Base-by-base conservation (phyloP, 257 asterid species). In the Ocimum tenuiflorum region DNA sequence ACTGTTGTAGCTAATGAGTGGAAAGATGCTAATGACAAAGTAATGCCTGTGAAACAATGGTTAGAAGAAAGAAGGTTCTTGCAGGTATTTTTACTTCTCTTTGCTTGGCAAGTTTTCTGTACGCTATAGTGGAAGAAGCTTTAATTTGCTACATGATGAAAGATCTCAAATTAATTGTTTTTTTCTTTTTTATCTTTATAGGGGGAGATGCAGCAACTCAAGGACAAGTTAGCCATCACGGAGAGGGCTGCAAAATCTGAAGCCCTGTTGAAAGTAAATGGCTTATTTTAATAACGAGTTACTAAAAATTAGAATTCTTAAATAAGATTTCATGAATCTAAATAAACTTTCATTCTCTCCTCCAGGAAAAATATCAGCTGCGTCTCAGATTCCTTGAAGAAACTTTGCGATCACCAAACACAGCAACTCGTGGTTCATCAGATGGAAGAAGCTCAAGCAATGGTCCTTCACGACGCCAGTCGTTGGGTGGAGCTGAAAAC, bases 21-120 rank as follows among this genome's bases (percentile, higher is more conserved):
- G 98, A 92, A 92, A 79, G 98, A 92, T 75, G 83, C 96, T 60
- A 92, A 83, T 78, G 99, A 92, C 78, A 92, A 89, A 83, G 97
- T 92, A 75, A 89, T 89, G 99, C 99, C 98, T 45, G 96, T 91
- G 27, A 91, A 89, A 74, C 98, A 91, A 72, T 91, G 98, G 98
- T 86, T 91, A 33, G 99, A 92, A 67, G 99, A 92, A 75, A 84
- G 99, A 78, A 87, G 94, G 76, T 82, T 82, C 76, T 69, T 89
- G 77, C 98, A 87, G 95, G 99, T 92, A 75, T 29, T 36, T 24
- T 55, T 31, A 27, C 15, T 53, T 41, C 24, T 46, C 19, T 63
- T 69, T 49, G 31, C 24, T 66, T 47, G 56, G 11, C 6, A 48
- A 19, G 46, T 61, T 57, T 48, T 66, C 43, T 45, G 1, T 60